phyloP scores from a whole-genome alignment of 2,329 filamentous ascomycete genomes.

The Verticillium klebahnii region DNA sequence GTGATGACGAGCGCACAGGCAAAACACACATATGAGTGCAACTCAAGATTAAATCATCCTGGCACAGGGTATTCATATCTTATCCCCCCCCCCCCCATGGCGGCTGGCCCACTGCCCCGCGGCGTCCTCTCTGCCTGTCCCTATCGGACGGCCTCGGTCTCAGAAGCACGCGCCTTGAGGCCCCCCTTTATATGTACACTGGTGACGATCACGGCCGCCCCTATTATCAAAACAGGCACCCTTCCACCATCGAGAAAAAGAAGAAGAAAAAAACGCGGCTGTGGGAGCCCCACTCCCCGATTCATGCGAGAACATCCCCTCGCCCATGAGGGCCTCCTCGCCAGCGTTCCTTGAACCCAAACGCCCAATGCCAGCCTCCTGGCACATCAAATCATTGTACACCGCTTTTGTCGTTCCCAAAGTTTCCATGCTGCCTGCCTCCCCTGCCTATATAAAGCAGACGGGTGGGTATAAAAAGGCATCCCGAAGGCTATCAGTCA shows the following conservation, averaged over 20 bases:
- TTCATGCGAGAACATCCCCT: background rate
- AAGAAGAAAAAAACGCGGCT: background rate
- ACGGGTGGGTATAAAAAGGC: background rate
- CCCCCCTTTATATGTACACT: slow-evolving; percentile 8
- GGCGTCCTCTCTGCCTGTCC: background rate
- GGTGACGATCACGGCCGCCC: background rate
- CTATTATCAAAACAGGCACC: background rate
- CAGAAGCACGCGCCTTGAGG: background rate
- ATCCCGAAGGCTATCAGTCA: background rate
- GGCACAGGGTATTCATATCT: background rate
- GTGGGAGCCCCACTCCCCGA: background rate
- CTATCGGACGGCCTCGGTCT: slow-evolving; percentile 6
- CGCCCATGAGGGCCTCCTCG: background rate
- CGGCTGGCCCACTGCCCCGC: background rate
- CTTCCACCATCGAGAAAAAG: background rate
- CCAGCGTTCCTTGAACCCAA: background rate
- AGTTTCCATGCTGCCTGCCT: background rate
- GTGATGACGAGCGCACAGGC: background rate
- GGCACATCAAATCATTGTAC: background rate
- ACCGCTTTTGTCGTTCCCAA: background rate
- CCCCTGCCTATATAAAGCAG: background rate
- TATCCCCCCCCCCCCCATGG: background rate
- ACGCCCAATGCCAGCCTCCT: background rate
- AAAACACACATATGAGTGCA: background rate
- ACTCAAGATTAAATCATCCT: background rate